Evolutionary conservation across 148 eudicot species (phyloP).

Genomic region (Chenopodium formosanum): DNA sequence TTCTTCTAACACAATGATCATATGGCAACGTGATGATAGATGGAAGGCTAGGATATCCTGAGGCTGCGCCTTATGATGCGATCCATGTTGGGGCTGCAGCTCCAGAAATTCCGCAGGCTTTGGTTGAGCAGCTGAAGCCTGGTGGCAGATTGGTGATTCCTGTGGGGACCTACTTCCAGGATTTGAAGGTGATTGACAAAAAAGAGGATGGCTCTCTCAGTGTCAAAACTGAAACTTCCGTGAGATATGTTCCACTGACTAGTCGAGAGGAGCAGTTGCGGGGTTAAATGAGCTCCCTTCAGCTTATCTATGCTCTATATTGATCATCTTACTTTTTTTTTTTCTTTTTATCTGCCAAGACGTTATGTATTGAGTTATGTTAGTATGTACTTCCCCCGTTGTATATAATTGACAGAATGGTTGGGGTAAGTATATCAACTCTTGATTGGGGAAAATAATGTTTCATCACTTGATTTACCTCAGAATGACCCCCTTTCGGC

Average conservation of each 20-base stretch:
- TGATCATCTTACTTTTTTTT: background rate
- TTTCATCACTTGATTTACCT: no score
- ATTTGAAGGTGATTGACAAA: constrained; percentile 83
- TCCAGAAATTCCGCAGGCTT: constrained; percentile 73
- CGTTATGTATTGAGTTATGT: background rate
- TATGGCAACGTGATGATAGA: constrained; percentile 28
- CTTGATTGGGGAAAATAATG: background rate
- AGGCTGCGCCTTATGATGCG: constrained; percentile 40
- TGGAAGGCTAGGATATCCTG: constrained; percentile 50
- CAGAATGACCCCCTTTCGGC: background rate
- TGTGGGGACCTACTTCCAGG: constrained; percentile 88
- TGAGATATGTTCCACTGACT: constrained; percentile 90
- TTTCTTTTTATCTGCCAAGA: background rate
- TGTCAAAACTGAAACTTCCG: constrained; percentile 78
- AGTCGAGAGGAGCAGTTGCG: constrained; percentile 82
- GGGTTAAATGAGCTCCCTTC: constrained; percentile 29
- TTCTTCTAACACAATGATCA: background rate
- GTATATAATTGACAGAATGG: background rate
- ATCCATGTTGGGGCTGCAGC: constrained; percentile 88
- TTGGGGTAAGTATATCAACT: background rate
- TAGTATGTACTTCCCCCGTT: background rate
- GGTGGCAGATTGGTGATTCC: constrained; percentile 97
- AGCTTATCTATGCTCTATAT: background rate
- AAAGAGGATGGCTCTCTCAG: constrained; percentile 61
- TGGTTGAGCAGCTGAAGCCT: constrained; percentile 90